Evolutionary conservation across 345 rosid species (phyloP), one percentile per base, ranked within the genome.

Genomic region (Heritiera fomes): DNA sequence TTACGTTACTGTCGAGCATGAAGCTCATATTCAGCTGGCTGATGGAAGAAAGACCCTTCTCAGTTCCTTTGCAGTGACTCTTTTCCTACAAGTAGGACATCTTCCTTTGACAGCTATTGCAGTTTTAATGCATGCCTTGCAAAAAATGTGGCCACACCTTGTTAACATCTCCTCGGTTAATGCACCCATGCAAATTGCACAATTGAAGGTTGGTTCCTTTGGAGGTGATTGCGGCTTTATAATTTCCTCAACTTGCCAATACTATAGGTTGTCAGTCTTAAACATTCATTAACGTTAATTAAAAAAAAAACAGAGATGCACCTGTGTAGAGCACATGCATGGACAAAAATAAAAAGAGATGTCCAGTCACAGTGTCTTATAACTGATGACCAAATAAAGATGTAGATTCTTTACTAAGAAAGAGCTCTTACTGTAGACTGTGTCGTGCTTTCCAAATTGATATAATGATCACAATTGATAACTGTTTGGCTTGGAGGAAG

Each of bases 71-170:
- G 34, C 69, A n/a, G 83, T 71, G 15, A 92, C 87, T 60, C 76
- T 90, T 84, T 97, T 94, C 87, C 99, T 80, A 84, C 99, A 97
- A 0, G 98, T 89, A 2, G 98, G 99, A 79, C 99, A 97, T 84
- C 90, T 92, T 41, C 80, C 82, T 84, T 91, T 93, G 28, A 61
- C 18, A 60, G 88, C 74, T 49, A 94, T 78, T 3, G 96, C 98
- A 41, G 76, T 73, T 88, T 56, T 87, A 45, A 97, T 91, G 84
- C 99, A 97, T 53, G 34, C 61, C 82, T 85, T 88, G 80, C 99
- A 97, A 88, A 94, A 97, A 55, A 97, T 97, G 75, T 97, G 99
- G 62, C 99, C 99, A 82, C 99, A 97, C 80, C 87, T 94, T 20
- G 99, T 97, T 15, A 98, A 87, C 75, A 82, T 84, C 88, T 91